A percentile compares a stretch with the other conserved stretches of the same genome.
phyloP scores from a whole-genome alignment of 2,329 filamentous ascomycete genomes.

The Emmonsiellopsis sp. region DNA sequence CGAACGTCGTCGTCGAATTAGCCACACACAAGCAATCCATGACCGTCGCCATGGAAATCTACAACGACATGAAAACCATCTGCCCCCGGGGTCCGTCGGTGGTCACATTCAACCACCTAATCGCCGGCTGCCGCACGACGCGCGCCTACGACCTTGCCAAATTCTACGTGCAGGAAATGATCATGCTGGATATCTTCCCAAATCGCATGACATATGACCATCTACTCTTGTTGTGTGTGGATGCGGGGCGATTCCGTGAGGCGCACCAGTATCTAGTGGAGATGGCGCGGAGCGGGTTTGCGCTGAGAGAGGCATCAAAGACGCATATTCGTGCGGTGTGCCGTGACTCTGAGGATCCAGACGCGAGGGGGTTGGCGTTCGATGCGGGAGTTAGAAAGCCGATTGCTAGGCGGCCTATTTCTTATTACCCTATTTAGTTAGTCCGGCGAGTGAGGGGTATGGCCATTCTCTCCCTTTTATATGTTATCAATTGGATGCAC shows the following conservation, averaged over 20 bases:
- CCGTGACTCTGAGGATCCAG: constrained; percentile 20
- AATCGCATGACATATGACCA: constrained; percentile 54
- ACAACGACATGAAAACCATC: constrained; percentile 51
- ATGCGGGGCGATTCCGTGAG: constrained; percentile 26
- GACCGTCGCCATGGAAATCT: constrained; percentile 48
- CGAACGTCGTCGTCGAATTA: constrained; percentile 43
- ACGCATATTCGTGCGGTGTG: constrained; percentile 23
- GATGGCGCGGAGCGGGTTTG: constrained; percentile 22
- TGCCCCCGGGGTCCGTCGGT: constrained; percentile 35
- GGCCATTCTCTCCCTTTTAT: too few relatives aligned
- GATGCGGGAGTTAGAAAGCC: constrained; percentile 21
- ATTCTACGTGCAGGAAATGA: constrained; percentile 56
- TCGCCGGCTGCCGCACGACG: constrained; percentile 40
- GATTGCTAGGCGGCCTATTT: constrained; percentile 3
- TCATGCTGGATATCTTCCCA: constrained; percentile 45
- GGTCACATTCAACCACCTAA: constrained; percentile 52
- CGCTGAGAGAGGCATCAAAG: constrained; percentile 17
- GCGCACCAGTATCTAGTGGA: constrained; percentile 32
- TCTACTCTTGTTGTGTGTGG: constrained; percentile 50
- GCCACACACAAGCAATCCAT: constrained; percentile 38
- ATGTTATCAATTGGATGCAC: too few relatives aligned
- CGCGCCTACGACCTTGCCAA: constrained; percentile 47
- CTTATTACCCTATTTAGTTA: neutral
- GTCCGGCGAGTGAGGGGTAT: neutral
- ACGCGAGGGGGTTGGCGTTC: constrained; percentile 22